Percentiles rank a stretch among this genome's conserved stretches.
phyloP scores from a whole-genome alignment of 1,284 basidiomycete genomes.

The Lentinula novae-zelandiae region DNA sequence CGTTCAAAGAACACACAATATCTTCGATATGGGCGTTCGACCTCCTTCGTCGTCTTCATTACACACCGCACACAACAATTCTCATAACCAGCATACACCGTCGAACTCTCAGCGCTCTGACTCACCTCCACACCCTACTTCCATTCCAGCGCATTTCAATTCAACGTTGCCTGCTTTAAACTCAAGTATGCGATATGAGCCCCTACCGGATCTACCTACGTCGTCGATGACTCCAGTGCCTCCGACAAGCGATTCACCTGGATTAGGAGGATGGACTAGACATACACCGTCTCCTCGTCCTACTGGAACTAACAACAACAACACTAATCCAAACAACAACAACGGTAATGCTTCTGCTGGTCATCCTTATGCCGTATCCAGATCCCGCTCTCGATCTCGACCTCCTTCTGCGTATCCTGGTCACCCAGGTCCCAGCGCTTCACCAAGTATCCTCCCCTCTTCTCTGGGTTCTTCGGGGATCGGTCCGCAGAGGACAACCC shows the following conservation, averaged over 20 bases:
- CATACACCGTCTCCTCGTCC: slow-evolving; percentile 9
- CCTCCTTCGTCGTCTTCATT: slow-evolving; percentile 21
- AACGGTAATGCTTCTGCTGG: neutral
- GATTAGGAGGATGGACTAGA: slow-evolving; percentile 17
- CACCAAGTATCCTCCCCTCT: neutral
- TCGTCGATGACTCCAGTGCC: neutral
- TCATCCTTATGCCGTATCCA: slow-evolving; percentile 19
- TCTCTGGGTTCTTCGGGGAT: slow-evolving; percentile 19
- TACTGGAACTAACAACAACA: neutral
- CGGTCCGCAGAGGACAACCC: slow-evolving; percentile 48
- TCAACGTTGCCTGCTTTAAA: slow-evolving; percentile 57
- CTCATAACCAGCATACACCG: neutral
- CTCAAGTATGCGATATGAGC: slow-evolving; percentile 57
- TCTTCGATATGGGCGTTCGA: slow-evolving; percentile 63
- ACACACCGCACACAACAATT: neutral
- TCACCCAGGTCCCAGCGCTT: slow-evolving; percentile 11
- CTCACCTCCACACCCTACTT: slow-evolving; percentile 20
- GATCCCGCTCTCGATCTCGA: slow-evolving; percentile 47
- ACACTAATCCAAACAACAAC: neutral
- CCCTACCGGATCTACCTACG: slow-evolving; percentile 29
- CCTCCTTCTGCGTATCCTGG: slow-evolving; percentile 28
- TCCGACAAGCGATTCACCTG: neutral
- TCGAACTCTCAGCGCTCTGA: slow-evolving; percentile 15
- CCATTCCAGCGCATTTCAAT: slow-evolving; percentile 42
- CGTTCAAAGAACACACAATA: slow-evolving; percentile 51